phyloP scores from a whole-genome alignment of 2,329 filamentous ascomycete species.

The Xylaria sp. region DNA sequence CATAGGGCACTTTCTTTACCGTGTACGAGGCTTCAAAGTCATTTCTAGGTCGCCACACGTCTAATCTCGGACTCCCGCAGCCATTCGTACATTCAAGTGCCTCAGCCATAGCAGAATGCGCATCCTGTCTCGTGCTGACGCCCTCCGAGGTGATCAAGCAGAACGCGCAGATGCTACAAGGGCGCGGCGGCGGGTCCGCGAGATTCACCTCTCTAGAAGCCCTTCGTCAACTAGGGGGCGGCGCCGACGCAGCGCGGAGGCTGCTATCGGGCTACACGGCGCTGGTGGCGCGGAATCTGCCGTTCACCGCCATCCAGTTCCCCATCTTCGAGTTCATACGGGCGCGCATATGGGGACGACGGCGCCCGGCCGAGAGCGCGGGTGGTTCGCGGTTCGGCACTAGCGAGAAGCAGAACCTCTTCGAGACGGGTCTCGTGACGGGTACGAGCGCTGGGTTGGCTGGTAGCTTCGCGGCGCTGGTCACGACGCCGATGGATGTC shows the following conservation, averaged over 20 bases:
- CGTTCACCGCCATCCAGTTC: conserved; percentile 89
- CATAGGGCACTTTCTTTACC: conserved; percentile 81
- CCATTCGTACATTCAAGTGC: conserved; percentile 78
- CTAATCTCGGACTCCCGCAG: conserved; percentile 65
- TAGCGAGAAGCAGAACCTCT: conserved; percentile 54
- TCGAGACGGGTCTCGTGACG: conserved; percentile 77
- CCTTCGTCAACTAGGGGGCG: conserved; percentile 63
- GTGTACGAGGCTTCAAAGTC: conserved; percentile 84
- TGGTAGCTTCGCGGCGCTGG: conserved; percentile 77
- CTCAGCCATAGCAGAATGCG: conserved; percentile 81
- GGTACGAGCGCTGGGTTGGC: conserved; percentile 78
- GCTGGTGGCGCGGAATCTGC: conserved; percentile 83
- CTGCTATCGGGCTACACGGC: conserved; percentile 80
- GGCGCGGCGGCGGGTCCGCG: conserved; percentile 8
- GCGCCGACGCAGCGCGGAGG: conserved; percentile 67
- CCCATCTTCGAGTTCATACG: conserved; percentile 83
- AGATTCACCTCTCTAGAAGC: conserved; percentile 60
- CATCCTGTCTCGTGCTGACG: conserved; percentile 86
- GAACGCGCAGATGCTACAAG: conserved; percentile 84
- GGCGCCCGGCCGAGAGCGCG: conserved; percentile 24
- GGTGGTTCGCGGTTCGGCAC: conserved; percentile 46
- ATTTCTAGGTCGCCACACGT: conserved; percentile 63
- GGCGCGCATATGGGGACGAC: conserved; percentile 66
- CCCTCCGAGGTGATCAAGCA: conserved; percentile 94
- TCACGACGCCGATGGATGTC: conserved; percentile 92